These are phyloP conservation scores for Aspergillus udagawae DNA, from an alignment of 2,329 filamentous ascomycete species.

Conservation along the genomic window DNA sequence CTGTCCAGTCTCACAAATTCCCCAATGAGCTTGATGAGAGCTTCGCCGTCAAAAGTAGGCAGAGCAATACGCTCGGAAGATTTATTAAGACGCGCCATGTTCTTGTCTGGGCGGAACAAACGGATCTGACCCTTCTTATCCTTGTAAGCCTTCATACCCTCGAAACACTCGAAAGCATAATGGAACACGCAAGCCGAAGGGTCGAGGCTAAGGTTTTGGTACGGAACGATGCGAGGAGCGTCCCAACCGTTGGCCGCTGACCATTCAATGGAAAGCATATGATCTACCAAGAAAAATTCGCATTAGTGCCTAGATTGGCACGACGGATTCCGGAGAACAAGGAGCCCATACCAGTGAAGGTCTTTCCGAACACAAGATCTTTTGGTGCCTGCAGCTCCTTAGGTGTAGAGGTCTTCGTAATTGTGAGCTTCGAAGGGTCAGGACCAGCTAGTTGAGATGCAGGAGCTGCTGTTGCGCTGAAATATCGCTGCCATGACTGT, in stretches of 20 bases:
- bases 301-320: conserved; percentile 14
- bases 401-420: conserved; percentile 71
- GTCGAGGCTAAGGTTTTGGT: conserved; percentile 95
- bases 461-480: conserved; percentile 37
- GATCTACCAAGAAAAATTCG: conserved; percentile 57
- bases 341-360: conserved; percentile 70
- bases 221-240: conserved; percentile 77
- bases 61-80: conserved; percentile 88
- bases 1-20: conserved; percentile 76
- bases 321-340: neutral
- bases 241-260: conserved; percentile 79
- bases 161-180: conserved; percentile 97
- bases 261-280: conserved; percentile 97
- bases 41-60: conserved; percentile 73
- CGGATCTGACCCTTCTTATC: conserved; percentile 73
- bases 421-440: conserved; percentile 70
- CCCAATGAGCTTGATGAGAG: conserved; percentile 75
- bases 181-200: conserved; percentile 96
- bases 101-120: conserved; percentile 90
- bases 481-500: conserved; percentile 47
- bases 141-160: conserved; percentile 99
- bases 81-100: conserved; percentile 93
- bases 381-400: conserved; percentile 70
- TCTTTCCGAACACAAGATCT: conserved; percentile 82
- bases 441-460: conserved; percentile 56